Conservation (phyloP, 2,329 filamentous ascomycete genomes). For the Xylaria sp. region DNA sequence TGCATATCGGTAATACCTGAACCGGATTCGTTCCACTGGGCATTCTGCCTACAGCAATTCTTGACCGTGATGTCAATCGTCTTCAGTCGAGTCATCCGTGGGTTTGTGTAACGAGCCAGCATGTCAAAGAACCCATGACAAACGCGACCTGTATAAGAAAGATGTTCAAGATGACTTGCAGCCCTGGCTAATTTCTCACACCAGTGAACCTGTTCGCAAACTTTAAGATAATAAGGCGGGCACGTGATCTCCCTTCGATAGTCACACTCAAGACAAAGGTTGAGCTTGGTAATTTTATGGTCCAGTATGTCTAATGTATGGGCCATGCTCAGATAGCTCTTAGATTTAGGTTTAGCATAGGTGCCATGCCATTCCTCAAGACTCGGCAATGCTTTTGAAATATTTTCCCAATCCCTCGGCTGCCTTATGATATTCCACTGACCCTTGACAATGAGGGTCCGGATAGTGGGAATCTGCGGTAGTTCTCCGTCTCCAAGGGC, state of each 20-base stretch:
- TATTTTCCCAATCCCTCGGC: constrained; percentile 69
- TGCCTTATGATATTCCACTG: constrained; percentile 81
- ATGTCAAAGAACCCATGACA: constrained; percentile 76
- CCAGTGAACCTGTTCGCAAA: constrained; percentile 70
- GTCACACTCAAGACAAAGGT: constrained; percentile 77
- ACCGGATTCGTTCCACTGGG: constrained; percentile 69
- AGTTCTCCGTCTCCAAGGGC: constrained; percentile 53
- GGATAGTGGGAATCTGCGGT: constrained; percentile 65
- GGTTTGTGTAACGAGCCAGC: constrained; percentile 62
- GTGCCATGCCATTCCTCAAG: constrained; percentile 72
- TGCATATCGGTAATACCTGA: constrained; percentile 77
- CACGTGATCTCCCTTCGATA: constrained; percentile 73
- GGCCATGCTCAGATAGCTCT: constrained; percentile 77
- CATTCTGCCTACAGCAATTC: constrained; percentile 73
- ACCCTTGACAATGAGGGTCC: constrained; percentile 76
- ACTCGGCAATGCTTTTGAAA: constrained; percentile 72
- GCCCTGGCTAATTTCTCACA: constrained; percentile 72
- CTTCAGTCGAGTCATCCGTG: constrained; percentile 65
- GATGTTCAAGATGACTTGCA: constrained; percentile 71
- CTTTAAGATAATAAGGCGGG: constrained; percentile 70
- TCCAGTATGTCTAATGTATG: constrained; percentile 70
- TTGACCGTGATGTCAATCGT: constrained; percentile 79
- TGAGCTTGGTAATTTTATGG: constrained; percentile 68
- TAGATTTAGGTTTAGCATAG: constrained; percentile 78
- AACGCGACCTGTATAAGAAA: constrained; percentile 78